phyloP scores from a whole-genome alignment of 495 filamentous ascomycete genomes.

The Penicillium simplicissimum region DNA sequence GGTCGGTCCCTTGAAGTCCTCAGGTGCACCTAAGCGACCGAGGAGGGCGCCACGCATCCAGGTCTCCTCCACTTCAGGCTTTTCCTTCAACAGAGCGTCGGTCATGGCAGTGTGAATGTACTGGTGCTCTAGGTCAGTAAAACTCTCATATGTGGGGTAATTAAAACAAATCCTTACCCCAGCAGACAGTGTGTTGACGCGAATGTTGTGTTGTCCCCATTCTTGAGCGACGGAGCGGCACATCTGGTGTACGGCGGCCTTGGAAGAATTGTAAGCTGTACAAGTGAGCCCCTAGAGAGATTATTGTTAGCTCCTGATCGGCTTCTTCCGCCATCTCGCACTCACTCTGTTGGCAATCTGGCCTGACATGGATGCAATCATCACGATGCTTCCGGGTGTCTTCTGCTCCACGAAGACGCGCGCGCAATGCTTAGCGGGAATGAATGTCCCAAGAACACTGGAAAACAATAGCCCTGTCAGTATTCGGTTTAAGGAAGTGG shows the following conservation, averaged over 20 bases:
- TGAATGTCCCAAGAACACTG: conserved; percentile 65
- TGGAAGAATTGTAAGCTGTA: conserved; percentile 68
- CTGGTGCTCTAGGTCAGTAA: conserved; percentile 12
- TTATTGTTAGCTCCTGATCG: background rate
- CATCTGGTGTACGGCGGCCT: conserved; percentile 66
- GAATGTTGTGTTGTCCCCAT: conserved; percentile 49
- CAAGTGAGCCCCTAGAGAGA: conserved; percentile 53
- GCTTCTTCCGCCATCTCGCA: background rate
- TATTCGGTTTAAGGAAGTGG: too few species aligned
- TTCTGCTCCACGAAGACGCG: conserved; percentile 60
- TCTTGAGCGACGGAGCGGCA: conserved; percentile 66
- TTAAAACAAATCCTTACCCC: conserved; percentile 13
- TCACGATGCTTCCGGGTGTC: conserved; percentile 60
- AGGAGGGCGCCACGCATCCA: conserved; percentile 41
- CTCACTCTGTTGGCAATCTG: conserved; percentile 65
- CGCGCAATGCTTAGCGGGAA: conserved; percentile 71
- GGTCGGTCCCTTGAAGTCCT: conserved; percentile 45
- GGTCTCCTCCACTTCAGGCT: conserved; percentile 57
- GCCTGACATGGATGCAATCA: conserved; percentile 78
- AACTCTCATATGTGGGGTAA: conserved; percentile 14
- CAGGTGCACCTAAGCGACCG: conserved; percentile 37
- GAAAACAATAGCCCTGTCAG: background rate
- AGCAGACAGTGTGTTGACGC: conserved; percentile 52
- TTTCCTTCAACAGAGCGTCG: conserved; percentile 43
- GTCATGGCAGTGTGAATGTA: conserved; percentile 45